Evolutionary conservation across 2,329 filamentous ascomycete species (phyloP).

Genomic region (Cadophora malorum): DNA sequence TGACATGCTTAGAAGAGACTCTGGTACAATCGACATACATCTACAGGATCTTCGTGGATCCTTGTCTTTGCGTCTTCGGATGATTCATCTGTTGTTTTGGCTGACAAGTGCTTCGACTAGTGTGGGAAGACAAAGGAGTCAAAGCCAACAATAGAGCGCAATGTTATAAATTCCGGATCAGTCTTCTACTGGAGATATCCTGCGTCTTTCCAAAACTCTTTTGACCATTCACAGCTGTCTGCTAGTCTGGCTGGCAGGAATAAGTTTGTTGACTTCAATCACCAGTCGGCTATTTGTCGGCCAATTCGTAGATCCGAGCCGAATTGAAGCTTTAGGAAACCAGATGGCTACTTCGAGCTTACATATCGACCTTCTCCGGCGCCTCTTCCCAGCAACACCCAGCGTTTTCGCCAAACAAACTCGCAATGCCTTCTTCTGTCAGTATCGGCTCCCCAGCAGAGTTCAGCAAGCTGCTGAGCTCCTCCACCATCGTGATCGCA

Average conservation of each 20-base stretch:
- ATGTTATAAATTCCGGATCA: no score
- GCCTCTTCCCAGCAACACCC: neutral
- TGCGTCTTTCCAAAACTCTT: no score
- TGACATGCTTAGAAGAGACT: no score
- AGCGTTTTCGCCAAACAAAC: neutral
- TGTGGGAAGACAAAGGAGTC: no score
- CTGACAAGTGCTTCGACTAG: no score
- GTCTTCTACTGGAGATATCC: no score
- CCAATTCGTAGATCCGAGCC: constrained; percentile 6
- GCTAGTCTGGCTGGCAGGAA: neutral
- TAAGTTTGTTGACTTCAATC: neutral
- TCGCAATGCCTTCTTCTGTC: constrained; percentile 47
- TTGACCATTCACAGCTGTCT: neutral
- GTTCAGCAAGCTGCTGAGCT: constrained; percentile 74
- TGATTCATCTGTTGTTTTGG: no score
- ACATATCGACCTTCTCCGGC: constrained; percentile 13
- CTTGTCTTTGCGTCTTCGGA: no score
- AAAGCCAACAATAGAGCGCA: no score
- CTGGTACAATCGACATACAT: no score
- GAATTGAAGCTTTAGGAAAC: constrained; percentile 14
- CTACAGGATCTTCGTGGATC: no score
- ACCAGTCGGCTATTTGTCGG: constrained; percentile 11
- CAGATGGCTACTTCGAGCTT: constrained; percentile 24
- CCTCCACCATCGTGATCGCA: constrained; percentile 81
- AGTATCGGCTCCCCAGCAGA: constrained; percentile 70